A percentile compares a stretch with the other conserved stretches of the same genome.
Evolutionary conservation across 2,329 filamentous ascomycete genomes (phyloP).

Genomic region (Fusarium aywerte): DNA sequence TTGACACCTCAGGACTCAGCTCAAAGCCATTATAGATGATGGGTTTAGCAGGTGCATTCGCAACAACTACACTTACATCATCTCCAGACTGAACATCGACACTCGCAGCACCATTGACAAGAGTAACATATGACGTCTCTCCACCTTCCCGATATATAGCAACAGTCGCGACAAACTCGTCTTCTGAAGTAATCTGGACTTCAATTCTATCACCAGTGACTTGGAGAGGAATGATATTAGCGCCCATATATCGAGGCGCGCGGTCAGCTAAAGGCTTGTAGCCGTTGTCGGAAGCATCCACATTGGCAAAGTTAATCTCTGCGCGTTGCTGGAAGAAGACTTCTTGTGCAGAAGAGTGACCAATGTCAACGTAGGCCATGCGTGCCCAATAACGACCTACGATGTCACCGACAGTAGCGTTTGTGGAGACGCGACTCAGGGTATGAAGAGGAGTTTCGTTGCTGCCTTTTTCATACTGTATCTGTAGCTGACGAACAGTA

Average conservation of each 20-base stretch:
- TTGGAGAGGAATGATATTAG: conserved; percentile 60
- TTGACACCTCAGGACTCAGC: conserved; percentile 51
- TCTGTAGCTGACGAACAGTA: conserved; percentile 56
- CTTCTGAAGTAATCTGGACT: conserved; percentile 51
- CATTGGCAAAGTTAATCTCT: conserved; percentile 55
- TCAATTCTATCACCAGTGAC: conserved; percentile 47
- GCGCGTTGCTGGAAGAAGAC: conserved; percentile 52
- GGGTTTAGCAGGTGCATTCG: conserved; percentile 58
- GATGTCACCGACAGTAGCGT: conserved; percentile 52
- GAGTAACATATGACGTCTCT: conserved; percentile 51
- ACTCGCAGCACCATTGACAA: conserved; percentile 51
- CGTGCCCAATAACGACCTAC: conserved; percentile 63
- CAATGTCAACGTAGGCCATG: conserved; percentile 64
- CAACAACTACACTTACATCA: conserved; percentile 59
- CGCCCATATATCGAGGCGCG: conserved; percentile 60
- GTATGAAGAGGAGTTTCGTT: conserved; percentile 63
- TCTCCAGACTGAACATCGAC: conserved; percentile 53
- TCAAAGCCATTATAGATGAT: conserved; percentile 58
- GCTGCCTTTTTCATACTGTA: conserved; percentile 56
- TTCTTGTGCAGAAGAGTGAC: conserved; percentile 54
- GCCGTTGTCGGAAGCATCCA: conserved; percentile 52
- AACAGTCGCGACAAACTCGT: conserved; percentile 55
- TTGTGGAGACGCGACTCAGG: conserved; percentile 53
- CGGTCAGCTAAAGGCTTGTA: conserved; percentile 58
- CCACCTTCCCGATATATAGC: conserved; percentile 49